Conservation (phyloP, 805 yeast species). For the Lachancea thermotolerans region DNA sequence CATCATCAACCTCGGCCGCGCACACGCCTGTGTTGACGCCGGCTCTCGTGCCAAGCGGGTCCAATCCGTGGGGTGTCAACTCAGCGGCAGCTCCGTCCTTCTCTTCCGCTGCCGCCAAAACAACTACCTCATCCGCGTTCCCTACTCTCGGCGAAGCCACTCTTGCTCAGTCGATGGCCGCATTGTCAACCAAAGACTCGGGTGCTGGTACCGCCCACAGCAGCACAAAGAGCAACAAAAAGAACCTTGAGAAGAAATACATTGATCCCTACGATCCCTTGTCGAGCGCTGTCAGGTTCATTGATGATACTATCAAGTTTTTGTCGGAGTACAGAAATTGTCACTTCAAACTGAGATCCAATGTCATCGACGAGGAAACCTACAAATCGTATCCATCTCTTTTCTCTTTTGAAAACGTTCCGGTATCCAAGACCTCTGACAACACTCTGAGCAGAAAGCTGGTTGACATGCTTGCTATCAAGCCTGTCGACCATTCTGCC, state of each 20-base stretch:
- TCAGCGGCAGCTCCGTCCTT: slow-evolving; percentile 27
- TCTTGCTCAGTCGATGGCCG: slow-evolving; percentile 23
- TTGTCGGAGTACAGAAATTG: slow-evolving; percentile 35
- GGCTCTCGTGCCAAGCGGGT: slow-evolving; percentile 28
- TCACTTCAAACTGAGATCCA: slow-evolving; percentile 35
- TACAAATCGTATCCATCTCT: slow-evolving; percentile 37
- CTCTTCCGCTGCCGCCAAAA: slow-evolving; percentile 20
- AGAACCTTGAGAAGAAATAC: slow-evolving; percentile 31
- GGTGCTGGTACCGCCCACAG: slow-evolving; percentile 4
- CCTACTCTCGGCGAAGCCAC: slow-evolving; percentile 25
- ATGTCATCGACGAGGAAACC: slow-evolving; percentile 23
- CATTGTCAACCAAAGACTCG: slow-evolving; percentile 20
- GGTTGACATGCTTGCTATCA: slow-evolving; percentile 32
- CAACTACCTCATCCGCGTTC: slow-evolving; percentile 20
- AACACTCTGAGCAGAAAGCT: slow-evolving; percentile 29
- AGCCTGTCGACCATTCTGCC: slow-evolving; percentile 29
- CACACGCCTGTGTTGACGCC: slow-evolving; percentile 28
- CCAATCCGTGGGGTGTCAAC: slow-evolving; percentile 32
- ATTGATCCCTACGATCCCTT: slow-evolving; percentile 43
- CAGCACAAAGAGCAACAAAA: slow-evolving; percentile 18
- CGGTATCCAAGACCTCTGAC: slow-evolving; percentile 30
- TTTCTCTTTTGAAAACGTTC: slow-evolving; percentile 41
- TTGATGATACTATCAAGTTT: slow-evolving; percentile 41
- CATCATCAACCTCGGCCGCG: slow-evolving; percentile 12
- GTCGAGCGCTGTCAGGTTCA: slow-evolving; percentile 39